phyloP scores from a whole-genome alignment of 2,329 filamentous ascomycete species.

The Fusarium poae region DNA sequence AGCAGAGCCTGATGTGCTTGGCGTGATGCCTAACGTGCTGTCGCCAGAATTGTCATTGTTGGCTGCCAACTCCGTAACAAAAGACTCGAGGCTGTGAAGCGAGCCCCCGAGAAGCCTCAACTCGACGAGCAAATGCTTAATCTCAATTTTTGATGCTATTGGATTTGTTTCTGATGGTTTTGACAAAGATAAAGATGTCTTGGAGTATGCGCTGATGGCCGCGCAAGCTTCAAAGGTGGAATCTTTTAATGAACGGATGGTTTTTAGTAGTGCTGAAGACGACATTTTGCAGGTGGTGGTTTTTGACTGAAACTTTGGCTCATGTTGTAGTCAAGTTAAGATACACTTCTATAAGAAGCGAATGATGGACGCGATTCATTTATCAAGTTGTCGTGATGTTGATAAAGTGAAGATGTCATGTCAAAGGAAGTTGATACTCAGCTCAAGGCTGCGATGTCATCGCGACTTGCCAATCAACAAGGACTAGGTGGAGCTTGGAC shows the following conservation, averaged over 20 bases:
- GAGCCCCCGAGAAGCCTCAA: constrained; percentile 43
- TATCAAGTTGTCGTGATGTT: neutral
- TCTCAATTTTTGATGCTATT: constrained; percentile 5
- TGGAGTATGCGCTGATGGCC: constrained; percentile 28
- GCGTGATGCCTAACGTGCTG: constrained; percentile 19
- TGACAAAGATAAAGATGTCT: neutral
- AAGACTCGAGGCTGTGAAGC: constrained; percentile 44
- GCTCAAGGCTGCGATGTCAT: constrained; percentile 20
- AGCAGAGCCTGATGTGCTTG: constrained; percentile 13
- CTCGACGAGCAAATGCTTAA: constrained; percentile 41
- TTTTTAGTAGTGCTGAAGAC: constrained; percentile 27
- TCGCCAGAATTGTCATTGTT: constrained; percentile 23
- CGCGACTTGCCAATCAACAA: constrained; percentile 7
- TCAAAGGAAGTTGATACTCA: neutral
- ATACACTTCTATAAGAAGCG: constrained; percentile 2
- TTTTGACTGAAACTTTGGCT: neutral
- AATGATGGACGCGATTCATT: neutral
- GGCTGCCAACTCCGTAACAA: constrained; percentile 38
- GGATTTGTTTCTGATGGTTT: neutral
- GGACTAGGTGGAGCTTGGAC: neutral
- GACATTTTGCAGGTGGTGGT: constrained; percentile 22
- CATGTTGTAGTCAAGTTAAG: constrained; percentile 7
- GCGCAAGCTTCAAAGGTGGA: constrained; percentile 37
- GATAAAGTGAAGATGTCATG: constrained; percentile 10
- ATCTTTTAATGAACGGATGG: constrained; percentile 36